These are phyloP conservation scores for Heliosperma pusillum DNA, from an alignment of 148 eudicot genomes.

Conservation along the genomic window DNA sequence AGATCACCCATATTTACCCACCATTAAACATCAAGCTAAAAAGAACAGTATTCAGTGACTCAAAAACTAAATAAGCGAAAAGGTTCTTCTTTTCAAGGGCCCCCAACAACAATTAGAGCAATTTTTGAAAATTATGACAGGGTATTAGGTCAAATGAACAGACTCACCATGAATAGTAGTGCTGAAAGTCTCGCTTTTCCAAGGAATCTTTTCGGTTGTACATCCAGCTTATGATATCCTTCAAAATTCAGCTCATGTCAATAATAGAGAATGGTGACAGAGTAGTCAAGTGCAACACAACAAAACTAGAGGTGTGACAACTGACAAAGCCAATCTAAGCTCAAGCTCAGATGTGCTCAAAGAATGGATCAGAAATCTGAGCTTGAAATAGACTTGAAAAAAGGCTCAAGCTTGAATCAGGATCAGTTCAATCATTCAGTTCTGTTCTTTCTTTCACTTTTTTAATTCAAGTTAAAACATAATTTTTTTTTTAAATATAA, in stretches of 20 bases:
- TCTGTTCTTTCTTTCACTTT: no score
- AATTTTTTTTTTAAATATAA: no score
- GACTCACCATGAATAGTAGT: conserved; percentile 70
- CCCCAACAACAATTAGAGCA: background rate
- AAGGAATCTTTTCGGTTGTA: conserved; percentile 49
- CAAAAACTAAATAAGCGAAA: background rate
- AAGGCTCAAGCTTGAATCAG: no score
- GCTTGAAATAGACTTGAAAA: no score
- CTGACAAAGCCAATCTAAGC: background rate
- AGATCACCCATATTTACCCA: background rate
- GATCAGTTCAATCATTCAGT: no score
- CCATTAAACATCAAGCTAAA: background rate
- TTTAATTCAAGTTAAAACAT: no score
- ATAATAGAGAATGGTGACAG: conserved; percentile 4
- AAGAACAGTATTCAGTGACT: background rate
- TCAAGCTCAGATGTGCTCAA: no score
- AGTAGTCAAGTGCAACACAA: background rate
- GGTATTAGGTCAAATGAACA: conserved; percentile 1
- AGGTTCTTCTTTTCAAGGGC: background rate
- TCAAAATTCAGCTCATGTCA: conserved; percentile 10
- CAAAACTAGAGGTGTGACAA: background rate
- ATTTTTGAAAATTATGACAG: background rate
- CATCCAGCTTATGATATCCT: conserved; percentile 84
- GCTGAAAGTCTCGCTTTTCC: conserved; percentile 80
- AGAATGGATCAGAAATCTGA: no score